Conservation (phyloP, 2,329 filamentous ascomycete genomes). For the Phaeosphaeria sp. region DNA sequence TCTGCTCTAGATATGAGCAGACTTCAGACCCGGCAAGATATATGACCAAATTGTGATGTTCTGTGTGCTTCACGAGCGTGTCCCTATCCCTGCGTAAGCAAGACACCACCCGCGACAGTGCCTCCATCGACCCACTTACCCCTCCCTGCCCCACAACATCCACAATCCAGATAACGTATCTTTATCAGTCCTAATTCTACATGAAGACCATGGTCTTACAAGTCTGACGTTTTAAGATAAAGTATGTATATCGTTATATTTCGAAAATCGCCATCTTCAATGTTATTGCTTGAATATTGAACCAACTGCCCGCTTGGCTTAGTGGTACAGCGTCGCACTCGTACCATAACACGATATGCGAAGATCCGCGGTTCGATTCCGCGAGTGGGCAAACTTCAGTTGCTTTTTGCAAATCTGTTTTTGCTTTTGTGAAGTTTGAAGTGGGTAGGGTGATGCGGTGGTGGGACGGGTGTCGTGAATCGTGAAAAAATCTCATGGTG, state of each 20-base stretch:
- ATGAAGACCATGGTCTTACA: background rate
- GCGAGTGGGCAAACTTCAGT: conserved; percentile 5
- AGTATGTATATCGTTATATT: background rate
- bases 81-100: background rate
- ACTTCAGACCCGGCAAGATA: too few relatives aligned
- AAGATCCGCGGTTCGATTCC: conserved; percentile 24
- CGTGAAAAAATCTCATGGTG: background rate
- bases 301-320: conserved; percentile 13
- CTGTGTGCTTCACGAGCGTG: too few relatives aligned
- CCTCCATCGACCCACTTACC: background rate
- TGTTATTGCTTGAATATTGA: background rate
- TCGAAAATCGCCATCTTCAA: background rate
- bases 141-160: background rate
- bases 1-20: too few relatives aligned
- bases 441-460: background rate
- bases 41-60: too few relatives aligned
- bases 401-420: background rate
- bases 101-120: background rate
- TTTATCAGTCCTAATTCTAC: background rate
- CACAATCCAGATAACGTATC: background rate
- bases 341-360: conserved; percentile 14
- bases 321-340: conserved; percentile 23
- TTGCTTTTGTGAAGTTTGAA: background rate
- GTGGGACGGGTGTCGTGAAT: background rate
- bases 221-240: background rate